Conservation (phyloP, 495 filamentous ascomycete species). For the Daldinia childiae region DNA sequence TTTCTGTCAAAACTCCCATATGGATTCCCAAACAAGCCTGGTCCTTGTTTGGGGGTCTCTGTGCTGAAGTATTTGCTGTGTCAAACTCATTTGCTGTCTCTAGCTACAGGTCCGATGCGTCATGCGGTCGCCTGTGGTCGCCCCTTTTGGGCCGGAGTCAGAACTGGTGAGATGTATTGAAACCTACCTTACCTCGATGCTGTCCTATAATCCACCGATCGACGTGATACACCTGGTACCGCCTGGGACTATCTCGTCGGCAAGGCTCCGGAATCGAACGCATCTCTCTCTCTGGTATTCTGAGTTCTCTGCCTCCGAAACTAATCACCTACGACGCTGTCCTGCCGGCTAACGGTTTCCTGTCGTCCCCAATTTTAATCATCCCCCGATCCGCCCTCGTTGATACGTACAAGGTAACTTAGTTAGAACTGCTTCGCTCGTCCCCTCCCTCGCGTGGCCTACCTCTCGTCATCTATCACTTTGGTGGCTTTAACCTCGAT, state of each 20-base stretch:
- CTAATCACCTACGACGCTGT: conserved; percentile 26
- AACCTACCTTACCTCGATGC: conserved; percentile 55
- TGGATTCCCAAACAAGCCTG: conserved; percentile 55
- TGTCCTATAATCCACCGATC: conserved; percentile 44
- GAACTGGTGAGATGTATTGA: conserved; percentile 51
- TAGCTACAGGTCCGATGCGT: conserved; percentile 53
- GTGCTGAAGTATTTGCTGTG: conserved; percentile 56
- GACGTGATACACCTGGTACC: conserved; percentile 42
- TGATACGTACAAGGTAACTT: conserved; percentile 20
- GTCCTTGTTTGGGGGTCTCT: conserved; percentile 55
- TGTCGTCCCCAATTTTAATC: conserved; percentile 30
- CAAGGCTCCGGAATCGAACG: conserved; percentile 43
- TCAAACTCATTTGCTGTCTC: conserved; percentile 60
- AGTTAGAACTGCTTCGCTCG: conserved; percentile 21
- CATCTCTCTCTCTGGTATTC: conserved; percentile 26
- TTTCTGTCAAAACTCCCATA: conserved; percentile 55
- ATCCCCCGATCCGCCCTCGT: conserved; percentile 33
- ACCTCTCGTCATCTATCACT: conserved; percentile 52
- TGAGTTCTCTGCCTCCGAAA: conserved; percentile 32
- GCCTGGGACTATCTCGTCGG: conserved; percentile 42
- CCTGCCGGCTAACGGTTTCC: conserved; percentile 28
- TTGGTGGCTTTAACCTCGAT: conserved; percentile 52
- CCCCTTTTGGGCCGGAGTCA: conserved; percentile 51
- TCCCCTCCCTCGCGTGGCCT: conserved; percentile 23
- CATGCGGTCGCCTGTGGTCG: conserved; percentile 55